Evolutionary conservation across 2,329 filamentous ascomycete species (phyloP), one percentile per base, ranked within the genome.

Genomic region (Fonsecaea monophora): DNA sequence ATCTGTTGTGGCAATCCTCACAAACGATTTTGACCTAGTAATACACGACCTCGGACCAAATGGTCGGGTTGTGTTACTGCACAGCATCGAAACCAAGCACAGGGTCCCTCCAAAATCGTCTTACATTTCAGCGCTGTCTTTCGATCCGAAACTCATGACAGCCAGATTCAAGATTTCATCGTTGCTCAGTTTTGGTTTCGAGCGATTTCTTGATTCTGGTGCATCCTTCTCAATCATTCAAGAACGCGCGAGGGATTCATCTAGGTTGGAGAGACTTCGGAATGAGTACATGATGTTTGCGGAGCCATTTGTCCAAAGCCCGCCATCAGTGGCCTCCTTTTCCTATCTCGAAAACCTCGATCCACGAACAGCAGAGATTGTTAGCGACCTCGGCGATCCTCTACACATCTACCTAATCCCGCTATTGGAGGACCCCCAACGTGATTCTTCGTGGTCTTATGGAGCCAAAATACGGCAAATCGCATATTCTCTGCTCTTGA

Each of bases 1-100:
- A 6, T 35, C 82, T 35, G 87, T 86, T 0, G 80, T 82, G 1
- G 84, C 92, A 13, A 81, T 89, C 34, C 78, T 97, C 6, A 96
- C 92, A 0, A 89, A 88, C n/a, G 94, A 98, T 74, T 96, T 93
- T 0, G 94, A 98, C 74, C 83, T 97, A 8, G 81, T 96, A 0
- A 83, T 94, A 0, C 89, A 94, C 75, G 85, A 92, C 65, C 82
- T 94, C 8, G 89, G 89, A 0, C 57, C 75, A 0, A 70, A 83
- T 1, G 90, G 90, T 0, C 81, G 83, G 0, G 87, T 96, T 0
- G 81, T 88, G 0, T 89, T 94, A 64, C 85, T 96, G 35, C 82
- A 85, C 64, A 89, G 92, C 56, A 77, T 94, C 0, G 82, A 86
- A 38, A 64, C 77, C 10, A 65, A 68, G 69, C 9, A 35, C 74